phyloP scores from a whole-genome alignment of 306 rosid species.

The Begonia loranthoides region DNA sequence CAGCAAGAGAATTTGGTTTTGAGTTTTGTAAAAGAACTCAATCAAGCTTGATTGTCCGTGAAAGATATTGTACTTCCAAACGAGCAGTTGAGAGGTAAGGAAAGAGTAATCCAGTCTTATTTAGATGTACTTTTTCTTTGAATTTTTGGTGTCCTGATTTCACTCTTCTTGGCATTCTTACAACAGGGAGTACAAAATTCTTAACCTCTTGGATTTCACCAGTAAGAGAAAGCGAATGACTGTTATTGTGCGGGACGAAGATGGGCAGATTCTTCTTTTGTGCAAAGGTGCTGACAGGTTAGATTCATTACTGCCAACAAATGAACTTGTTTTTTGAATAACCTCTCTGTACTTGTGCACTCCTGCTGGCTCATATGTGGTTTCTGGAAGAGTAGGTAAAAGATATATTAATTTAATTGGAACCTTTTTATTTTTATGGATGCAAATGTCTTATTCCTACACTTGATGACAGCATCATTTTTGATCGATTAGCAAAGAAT shows the following conservation, averaged over 20 bases:
- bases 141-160: conserved; percentile 6
- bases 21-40: conserved; percentile 84
- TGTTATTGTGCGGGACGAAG: conserved; percentile 76
- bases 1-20: conserved; percentile 94
- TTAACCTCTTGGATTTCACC: conserved; percentile 74
- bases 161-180: conserved; percentile 8
- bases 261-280: conserved; percentile 56
- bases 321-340: not conserved
- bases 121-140: not conserved
- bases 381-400: not conserved
- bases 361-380: not conserved
- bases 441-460: conserved; percentile 1
- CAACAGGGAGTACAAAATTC: conserved; percentile 80
- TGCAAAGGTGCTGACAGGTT: conserved; percentile 99
- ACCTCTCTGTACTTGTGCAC: not conserved
- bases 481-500: conserved; percentile 71
- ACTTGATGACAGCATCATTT: conserved; percentile 57
- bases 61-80: conserved; percentile 36
- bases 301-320: conserved; percentile 18
- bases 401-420: not conserved
- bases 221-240: conserved; percentile 98
- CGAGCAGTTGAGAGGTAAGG: conserved; percentile 65
- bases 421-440: conserved; percentile 8
- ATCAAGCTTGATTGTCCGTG: conserved; percentile 48
- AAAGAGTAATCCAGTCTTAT: not conserved